Percentiles rank a stretch among this genome's conserved stretches.
Evolutionary conservation across 2,329 filamentous ascomycete species (phyloP).

Genomic region (Cercospora janseana): DNA sequence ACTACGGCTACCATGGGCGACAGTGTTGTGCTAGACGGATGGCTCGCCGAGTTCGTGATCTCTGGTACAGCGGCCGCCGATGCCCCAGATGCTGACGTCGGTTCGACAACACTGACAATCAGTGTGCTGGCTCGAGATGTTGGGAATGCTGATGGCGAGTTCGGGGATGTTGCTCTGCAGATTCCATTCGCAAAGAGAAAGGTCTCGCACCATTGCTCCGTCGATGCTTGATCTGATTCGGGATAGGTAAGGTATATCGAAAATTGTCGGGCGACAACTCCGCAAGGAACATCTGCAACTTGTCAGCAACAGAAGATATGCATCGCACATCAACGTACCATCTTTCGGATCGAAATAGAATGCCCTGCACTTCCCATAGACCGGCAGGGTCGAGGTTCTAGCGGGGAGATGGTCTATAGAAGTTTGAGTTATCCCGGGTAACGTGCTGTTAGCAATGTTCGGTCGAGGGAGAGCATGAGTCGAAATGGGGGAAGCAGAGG

Average conservation of each 20-base stretch:
- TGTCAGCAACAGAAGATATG: slow-evolving; percentile 28
- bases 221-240: slow-evolving; percentile 8
- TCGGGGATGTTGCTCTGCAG: slow-evolving; percentile 6
- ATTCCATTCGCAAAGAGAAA: slow-evolving; percentile 9
- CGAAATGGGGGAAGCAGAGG: slow-evolving; percentile 19
- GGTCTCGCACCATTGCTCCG: slow-evolving; percentile 5
- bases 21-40: neutral
- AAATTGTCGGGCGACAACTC: slow-evolving; percentile 7
- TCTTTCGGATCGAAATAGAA: slow-evolving; percentile 34
- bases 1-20: neutral
- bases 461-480: slow-evolving; percentile 7
- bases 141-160: slow-evolving; percentile 13
- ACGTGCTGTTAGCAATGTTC: slow-evolving; percentile 16
- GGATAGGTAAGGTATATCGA: slow-evolving; percentile 6
- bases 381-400: neutral
- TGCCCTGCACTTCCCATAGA: slow-evolving; percentile 13
- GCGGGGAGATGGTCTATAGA: slow-evolving; percentile 15
- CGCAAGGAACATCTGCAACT: slow-evolving; percentile 1
- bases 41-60: neutral
- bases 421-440: slow-evolving; percentile 24
- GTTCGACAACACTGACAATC: neutral
- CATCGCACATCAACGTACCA: neutral
- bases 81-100: neutral
- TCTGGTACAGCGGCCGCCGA: neutral
- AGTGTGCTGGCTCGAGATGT: slow-evolving; percentile 7